phyloP scores from a whole-genome alignment of 2,329 filamentous ascomycete species.

The Cercospora sp. region DNA sequence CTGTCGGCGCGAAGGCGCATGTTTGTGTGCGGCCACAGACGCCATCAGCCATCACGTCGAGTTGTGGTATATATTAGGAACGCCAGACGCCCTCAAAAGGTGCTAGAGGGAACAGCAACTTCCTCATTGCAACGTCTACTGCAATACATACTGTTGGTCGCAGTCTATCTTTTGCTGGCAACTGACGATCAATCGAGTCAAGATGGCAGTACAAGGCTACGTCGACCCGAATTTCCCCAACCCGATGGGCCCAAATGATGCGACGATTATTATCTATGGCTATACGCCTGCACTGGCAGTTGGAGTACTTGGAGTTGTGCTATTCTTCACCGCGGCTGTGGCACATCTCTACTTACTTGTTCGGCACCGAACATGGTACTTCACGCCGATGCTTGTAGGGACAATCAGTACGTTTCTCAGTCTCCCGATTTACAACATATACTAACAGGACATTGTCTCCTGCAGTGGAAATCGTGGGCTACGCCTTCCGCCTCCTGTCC shows the following conservation, averaged over 20 bases:
- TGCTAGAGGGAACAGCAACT: too few relatives aligned
- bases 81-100: too few relatives aligned
- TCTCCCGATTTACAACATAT: background rate
- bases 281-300: conserved; percentile 53
- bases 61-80: background rate
- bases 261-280: conserved; percentile 54
- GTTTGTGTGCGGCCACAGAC: background rate
- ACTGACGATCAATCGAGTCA: too few relatives aligned
- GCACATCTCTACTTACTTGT: conserved; percentile 42
- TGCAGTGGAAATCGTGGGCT: conserved; percentile 53
- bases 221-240: conserved; percentile 57
- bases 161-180: too few relatives aligned
- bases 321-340: conserved; percentile 48
- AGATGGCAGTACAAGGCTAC: conserved; percentile 40
- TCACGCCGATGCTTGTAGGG: conserved; percentile 49
- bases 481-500: conserved; percentile 52
- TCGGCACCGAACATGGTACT: conserved; percentile 50
- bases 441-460: background rate
- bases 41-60: background rate
- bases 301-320: conserved; percentile 46
- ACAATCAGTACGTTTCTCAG: conserved; percentile 26
- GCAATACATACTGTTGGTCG: too few relatives aligned
- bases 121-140: too few relatives aligned
- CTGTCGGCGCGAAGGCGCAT: background rate
- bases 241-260: conserved; percentile 50